phyloP scores from a whole-genome alignment of 768 basidiomycete species.

The Serpula lacrymans region DNA sequence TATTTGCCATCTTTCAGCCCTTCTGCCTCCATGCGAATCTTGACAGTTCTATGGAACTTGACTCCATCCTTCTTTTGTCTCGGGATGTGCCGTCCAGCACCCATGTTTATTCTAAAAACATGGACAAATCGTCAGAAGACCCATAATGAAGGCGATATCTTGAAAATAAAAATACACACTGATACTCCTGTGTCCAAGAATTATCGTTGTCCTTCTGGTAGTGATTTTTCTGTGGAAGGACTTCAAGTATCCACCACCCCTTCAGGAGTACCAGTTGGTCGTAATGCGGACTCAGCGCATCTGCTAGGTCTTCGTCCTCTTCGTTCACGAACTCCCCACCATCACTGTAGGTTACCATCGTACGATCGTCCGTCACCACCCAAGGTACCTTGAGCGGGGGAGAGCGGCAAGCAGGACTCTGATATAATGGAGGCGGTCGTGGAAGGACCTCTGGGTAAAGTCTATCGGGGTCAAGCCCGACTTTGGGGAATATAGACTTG shows the following conservation, averaged over 20 bases:
- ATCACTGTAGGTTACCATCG: constrained; percentile 15
- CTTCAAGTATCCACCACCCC: constrained; percentile 68
- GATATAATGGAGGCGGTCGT: constrained; percentile 38
- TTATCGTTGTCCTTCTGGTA: constrained; percentile 23
- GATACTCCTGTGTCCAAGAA: constrained; percentile 9
- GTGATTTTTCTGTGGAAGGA: constrained; percentile 35
- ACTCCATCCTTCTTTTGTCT: constrained; percentile 32
- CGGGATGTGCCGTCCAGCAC: constrained; percentile 39
- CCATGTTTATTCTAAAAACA: constrained; percentile 32
- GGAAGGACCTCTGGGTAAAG: constrained; percentile 42
- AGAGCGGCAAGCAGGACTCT: constrained; percentile 17
- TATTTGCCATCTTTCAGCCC: constrained; percentile 32
- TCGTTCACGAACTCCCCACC: constrained; percentile 34
- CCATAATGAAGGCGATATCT: background rate
- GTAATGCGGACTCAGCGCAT: constrained; percentile 48
- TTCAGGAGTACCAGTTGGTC: constrained; percentile 52
- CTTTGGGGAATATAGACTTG: constrained; percentile 34
- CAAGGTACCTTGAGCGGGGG: constrained; percentile 13
- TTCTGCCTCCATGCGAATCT: constrained; percentile 49
- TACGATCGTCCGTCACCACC: constrained; percentile 9
- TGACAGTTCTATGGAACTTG: constrained; percentile 46
- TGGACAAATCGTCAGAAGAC: constrained; percentile 2
- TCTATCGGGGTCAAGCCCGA: constrained; percentile 45
- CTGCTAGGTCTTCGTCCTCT: constrained; percentile 62
- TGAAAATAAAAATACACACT: constrained; percentile 11